Conservation (phyloP, 2,329 filamentous ascomycete species). For the Alternaria tenuissima region DNA sequence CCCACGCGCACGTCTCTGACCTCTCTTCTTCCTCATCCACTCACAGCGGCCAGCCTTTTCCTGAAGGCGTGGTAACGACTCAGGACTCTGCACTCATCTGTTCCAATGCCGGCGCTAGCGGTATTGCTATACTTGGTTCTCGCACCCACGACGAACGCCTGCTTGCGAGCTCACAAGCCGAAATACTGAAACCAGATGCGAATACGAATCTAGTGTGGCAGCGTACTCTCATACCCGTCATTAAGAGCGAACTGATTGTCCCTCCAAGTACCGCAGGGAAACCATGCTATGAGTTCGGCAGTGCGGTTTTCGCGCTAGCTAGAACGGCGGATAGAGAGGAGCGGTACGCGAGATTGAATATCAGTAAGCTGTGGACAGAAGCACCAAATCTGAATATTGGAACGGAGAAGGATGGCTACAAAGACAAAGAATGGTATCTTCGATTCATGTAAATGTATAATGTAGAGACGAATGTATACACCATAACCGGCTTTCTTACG, state of each 20-base stretch:
- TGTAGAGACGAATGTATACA: no score
- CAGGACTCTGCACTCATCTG: constrained; percentile 24
- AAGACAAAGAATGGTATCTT: not conserved
- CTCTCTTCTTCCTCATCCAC: not conserved
- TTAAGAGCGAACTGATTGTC: constrained; percentile 11
- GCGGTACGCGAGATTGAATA: constrained; percentile 23
- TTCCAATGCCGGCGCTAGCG: constrained; percentile 41
- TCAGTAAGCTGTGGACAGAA: constrained; percentile 34
- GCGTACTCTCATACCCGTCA: constrained; percentile 41
- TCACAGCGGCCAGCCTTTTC: constrained; percentile 1
- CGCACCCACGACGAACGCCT: not conserved
- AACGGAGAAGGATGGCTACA: not conserved
- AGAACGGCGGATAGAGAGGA: constrained; percentile 23
- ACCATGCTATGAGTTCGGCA: constrained; percentile 9
- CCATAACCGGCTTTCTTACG: no score
- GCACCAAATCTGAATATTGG: constrained; percentile 18
- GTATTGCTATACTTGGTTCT: constrained; percentile 24
- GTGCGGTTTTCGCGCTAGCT: constrained; percentile 37
- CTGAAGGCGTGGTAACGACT: constrained; percentile 30
- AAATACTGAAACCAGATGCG: constrained; percentile 45
- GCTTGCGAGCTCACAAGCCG: not conserved
- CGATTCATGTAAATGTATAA: no score
- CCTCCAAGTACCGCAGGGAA: no score
- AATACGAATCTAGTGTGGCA: constrained; percentile 49
- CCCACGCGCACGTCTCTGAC: not conserved